Base-by-base conservation (phyloP, 1,139 yeast genomes). In the Wickerhamomyces sp. region DNA sequence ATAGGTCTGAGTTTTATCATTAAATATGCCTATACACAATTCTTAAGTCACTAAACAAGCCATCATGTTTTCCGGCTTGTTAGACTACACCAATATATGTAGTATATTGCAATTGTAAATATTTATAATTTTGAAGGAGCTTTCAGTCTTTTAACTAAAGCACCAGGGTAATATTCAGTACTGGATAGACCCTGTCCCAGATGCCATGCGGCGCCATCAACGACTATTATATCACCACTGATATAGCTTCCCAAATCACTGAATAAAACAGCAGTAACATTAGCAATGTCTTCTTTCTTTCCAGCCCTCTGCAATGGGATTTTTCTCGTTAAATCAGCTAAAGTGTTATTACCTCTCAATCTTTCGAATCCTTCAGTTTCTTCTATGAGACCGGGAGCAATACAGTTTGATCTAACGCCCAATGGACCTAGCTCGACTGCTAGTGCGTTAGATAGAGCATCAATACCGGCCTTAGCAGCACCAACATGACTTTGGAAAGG, bases 141-240 rank as follows among this genome's bases (percentile, higher is more conserved):
- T 2, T 46, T 48, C 35, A 48, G 52, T 35, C 50, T 56, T 21
- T 60, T 36, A 19, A 54, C 47, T 40, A 73, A 43, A 7, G 37
- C 44, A 3, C 65, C 63, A 10, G 78, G 78, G 43, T 70, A 72
- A 43, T 58, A 42, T 8, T 60, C 56, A 5, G 54, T 45, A 5
- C 65, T 60, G 30, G 68, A 59, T 39, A 60, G 53, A n/a, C 24
- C 22, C 30, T 68, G 72, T 17, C 88, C 92, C 55, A 77, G 66
- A 56, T 88, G 95, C 96, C 97, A 89, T 41, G 76, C 72, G 2
- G 81, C 97, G 39, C 97, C 97, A 61, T 90, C 98, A 12, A 90
- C 96, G 13, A 88, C 83, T 33, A 77, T 69, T 19, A 82, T 67
- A 3, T 88, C 78, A 14, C 97, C 97, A 12, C 84, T 79, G 28